Percentiles rank a stretch among this genome's conserved stretches.
These are phyloP conservation scores for Exophiala dermatitidis DNA, from an alignment of 2,329 filamentous ascomycete species.

Conservation along the genomic window DNA sequence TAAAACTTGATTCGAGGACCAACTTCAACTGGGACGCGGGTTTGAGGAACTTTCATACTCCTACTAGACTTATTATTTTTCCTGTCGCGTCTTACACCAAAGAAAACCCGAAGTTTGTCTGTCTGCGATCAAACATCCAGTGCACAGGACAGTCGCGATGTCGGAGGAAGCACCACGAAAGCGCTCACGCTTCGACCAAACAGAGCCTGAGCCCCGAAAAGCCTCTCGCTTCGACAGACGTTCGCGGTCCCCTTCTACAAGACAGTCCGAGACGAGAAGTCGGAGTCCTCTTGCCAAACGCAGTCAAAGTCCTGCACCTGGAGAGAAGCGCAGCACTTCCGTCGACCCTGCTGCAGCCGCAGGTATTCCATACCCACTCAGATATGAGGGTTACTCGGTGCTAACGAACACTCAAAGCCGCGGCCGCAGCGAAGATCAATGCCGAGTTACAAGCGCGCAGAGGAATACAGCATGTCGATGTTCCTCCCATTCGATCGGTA, in stretches of 20 bases:
- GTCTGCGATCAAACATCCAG: background rate
- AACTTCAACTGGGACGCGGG: background rate
- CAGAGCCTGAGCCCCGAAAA: slow-evolving; percentile 69
- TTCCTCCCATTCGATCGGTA: slow-evolving; percentile 67
- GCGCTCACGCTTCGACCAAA: slow-evolving; percentile 91
- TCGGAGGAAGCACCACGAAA: slow-evolving; percentile 43
- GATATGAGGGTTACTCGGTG: background rate
- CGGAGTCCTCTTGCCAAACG: slow-evolving; percentile 66
- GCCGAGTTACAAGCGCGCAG: slow-evolving; percentile 78
- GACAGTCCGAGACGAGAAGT: slow-evolving; percentile 64
- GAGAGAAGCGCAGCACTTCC: slow-evolving; percentile 42
- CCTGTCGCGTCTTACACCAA: background rate
- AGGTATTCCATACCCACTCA: slow-evolving; percentile 46
- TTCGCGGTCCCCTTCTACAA: slow-evolving; percentile 70
- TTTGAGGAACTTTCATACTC: too few species aligned
- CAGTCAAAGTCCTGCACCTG: slow-evolving; percentile 42
- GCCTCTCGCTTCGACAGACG: slow-evolving; percentile 82
- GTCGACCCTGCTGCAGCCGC: slow-evolving; percentile 69
- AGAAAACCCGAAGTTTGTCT: background rate
- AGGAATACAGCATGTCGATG: slow-evolving; percentile 82
- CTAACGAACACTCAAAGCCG: slow-evolving; percentile 49
- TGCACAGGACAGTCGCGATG: slow-evolving; percentile 10
- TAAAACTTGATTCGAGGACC: background rate
- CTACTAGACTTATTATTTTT: background rate
- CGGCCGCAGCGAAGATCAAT: slow-evolving; percentile 82